These are phyloP conservation scores for Venturia pyrina DNA, from an alignment of 2,329 filamentous ascomycete genomes.

Conservation along the genomic window DNA sequence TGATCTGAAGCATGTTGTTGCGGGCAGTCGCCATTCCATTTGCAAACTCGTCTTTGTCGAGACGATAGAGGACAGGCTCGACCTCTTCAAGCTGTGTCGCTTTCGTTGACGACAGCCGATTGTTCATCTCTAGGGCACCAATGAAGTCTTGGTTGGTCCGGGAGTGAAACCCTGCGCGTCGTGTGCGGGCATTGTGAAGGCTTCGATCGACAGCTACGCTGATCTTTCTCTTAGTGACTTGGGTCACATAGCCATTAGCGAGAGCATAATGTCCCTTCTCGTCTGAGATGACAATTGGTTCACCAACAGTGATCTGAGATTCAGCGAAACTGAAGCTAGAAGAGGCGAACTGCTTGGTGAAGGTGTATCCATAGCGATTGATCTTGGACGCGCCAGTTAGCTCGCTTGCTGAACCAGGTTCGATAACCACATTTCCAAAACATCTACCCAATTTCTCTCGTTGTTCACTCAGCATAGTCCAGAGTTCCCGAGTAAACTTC, in stretches of 20 bases:
- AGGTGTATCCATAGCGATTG: conserved; percentile 81
- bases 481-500: conserved; percentile 79
- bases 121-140: conserved; percentile 75
- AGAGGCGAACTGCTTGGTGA: conserved; percentile 57
- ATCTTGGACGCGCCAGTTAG: conserved; percentile 67
- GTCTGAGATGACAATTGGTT: conserved; percentile 93
- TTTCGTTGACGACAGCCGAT: conserved; percentile 1
- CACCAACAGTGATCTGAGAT: conserved; percentile 76
- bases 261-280: conserved; percentile 92
- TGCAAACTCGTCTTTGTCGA: conserved; percentile 97
- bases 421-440: conserved; percentile 78
- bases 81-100: conserved; percentile 32
- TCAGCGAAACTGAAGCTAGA: conserved; percentile 75
- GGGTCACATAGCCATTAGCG: conserved; percentile 80
- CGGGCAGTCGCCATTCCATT: conserved; percentile 93
- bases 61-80: conserved; percentile 59
- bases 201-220: conserved; percentile 84
- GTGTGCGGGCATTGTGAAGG: conserved; percentile 75
- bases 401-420: conserved; percentile 63
- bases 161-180: conserved; percentile 65
- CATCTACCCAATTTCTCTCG: conserved; percentile 82
- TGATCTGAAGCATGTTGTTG: conserved; percentile 87
- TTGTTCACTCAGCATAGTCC: conserved; percentile 88
- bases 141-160: conserved; percentile 73
- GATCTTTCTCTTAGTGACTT: conserved; percentile 64